Evolutionary conservation across 768 basidiomycete species (phyloP), one percentile per base, ranked within the genome.

Genomic region (Mycena polygramma): DNA sequence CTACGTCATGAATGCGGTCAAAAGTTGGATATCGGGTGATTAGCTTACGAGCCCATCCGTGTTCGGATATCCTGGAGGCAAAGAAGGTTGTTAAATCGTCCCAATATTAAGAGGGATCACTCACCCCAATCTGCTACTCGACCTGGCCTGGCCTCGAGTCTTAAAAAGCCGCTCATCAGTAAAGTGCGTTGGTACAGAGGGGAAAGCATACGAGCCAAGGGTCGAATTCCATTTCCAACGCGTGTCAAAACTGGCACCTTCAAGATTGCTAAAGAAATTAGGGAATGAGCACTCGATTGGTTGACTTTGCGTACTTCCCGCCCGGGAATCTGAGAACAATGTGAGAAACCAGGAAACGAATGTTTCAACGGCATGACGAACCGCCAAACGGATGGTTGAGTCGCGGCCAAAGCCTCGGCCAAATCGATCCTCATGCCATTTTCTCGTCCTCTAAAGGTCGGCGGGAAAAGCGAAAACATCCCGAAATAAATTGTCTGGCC

Each of bases 141-240:
- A 13, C 79, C 80, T 17, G 80, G 79, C n/a, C 80, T 66, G 59
- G 76, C 70, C 68, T 80, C 79, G 15, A 80, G 59, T 13, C 79
- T 81, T 26, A 55, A 4, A 55, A 81, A 83, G 8, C 3, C 14
- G 20, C 6, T 46, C 37, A 4, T 36, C 54, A 22, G 6, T 9
- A 35, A 30, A 63, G 9, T 14, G 2, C 36, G 37, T 35, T 10
- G 9, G 10, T 19, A 22, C n/a, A 22, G 15, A n/a, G 9, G n/a
- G 37, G 17, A 46, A 63, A 81, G 83, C 75, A 26, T 85, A 81
- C 41, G 85, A 81, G 14, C 89, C 89, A 41, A 91, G 80, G 9
- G 89, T 90, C 22, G 83, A 82, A 68, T 89, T 87, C 90, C 90
- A 90, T 75, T 85, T 82, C 90, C 89, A 91, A n/a, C 89, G 79